Conservation (phyloP, 176 grass and related monocot genomes). For the Raddia guianensis region DNA sequence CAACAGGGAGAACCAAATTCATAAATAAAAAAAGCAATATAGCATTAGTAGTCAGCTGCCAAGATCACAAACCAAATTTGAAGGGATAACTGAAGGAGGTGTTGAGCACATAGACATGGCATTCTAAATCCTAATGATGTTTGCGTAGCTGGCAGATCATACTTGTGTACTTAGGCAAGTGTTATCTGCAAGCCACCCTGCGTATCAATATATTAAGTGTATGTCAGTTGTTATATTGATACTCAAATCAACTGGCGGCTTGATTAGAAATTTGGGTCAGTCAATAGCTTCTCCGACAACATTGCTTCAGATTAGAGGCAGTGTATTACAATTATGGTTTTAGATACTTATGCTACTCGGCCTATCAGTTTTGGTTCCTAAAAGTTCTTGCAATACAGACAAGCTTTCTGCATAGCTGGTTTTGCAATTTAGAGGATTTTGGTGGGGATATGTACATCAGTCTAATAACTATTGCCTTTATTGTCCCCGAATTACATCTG, state of each 20-base stretch:
- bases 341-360: not conserved
- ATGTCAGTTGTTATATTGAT: constrained; percentile 30
- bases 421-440: not conserved
- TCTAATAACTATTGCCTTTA: not conserved
- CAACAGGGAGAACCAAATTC: not conserved
- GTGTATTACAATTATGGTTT: not conserved
- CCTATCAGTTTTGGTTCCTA: not conserved
- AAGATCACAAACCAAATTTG: constrained; percentile 16
- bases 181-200: not conserved
- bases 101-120: constrained; percentile 9
- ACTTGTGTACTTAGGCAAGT: constrained; percentile 34
- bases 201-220: constrained; percentile 1
- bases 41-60: constrained; percentile 26
- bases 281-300: constrained; percentile 22
- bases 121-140: constrained; percentile 30
- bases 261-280: constrained; percentile 10
- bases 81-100: not conserved
- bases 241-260: not conserved
- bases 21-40: constrained; percentile 3
- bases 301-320: constrained; percentile 26
- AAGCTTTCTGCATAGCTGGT: not conserved
- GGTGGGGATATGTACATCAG: not conserved
- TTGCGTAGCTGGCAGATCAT: constrained; percentile 44
- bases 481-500: not conserved
- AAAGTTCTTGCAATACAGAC: not conserved